Evolutionary conservation across 192 early-diverging fungal genomes (phyloP).

Genomic region (Linnemannia elongata): DNA sequence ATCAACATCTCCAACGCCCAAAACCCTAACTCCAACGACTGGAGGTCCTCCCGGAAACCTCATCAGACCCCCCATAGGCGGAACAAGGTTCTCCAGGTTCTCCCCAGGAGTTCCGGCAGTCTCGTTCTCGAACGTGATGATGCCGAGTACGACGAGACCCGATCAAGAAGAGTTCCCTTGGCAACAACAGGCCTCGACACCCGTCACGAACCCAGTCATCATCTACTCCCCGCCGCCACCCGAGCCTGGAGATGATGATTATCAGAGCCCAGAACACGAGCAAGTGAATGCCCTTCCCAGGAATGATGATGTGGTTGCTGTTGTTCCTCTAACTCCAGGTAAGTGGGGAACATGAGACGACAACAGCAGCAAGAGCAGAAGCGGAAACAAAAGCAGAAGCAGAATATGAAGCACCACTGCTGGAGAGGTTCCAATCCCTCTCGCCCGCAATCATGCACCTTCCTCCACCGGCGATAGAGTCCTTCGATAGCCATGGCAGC

Average conservation of each 20-base stretch:
- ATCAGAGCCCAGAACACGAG: not conserved
- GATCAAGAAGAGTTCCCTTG: slow-evolving; percentile 1
- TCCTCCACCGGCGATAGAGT: not conserved
- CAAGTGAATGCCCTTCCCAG: not conserved
- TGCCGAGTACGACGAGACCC: not conserved
- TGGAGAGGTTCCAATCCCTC: not conserved
- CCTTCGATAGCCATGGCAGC: not conserved
- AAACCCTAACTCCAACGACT: not conserved
- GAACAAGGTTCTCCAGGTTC: not conserved
- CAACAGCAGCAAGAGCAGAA: not conserved
- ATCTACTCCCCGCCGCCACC: not conserved
- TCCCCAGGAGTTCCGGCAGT: not conserved
- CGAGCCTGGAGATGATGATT: not conserved
- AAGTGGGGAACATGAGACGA: not conserved
- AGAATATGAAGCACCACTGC: not conserved
- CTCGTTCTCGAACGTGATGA: not conserved
- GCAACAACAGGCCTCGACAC: not conserved
- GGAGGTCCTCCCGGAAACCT: not conserved
- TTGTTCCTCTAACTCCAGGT: not conserved
- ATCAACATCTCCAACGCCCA: not conserved
- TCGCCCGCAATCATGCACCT: slow-evolving; percentile 7
- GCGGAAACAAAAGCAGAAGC: too few relatives aligned
- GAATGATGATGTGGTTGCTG: not conserved
- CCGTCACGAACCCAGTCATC: not conserved
- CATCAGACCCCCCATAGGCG: not conserved